Percentiles rank a stretch among this genome's conserved stretches.
Evolutionary conservation across 331 rosid species (phyloP).

Genomic region (Arachis monticola): DNA sequence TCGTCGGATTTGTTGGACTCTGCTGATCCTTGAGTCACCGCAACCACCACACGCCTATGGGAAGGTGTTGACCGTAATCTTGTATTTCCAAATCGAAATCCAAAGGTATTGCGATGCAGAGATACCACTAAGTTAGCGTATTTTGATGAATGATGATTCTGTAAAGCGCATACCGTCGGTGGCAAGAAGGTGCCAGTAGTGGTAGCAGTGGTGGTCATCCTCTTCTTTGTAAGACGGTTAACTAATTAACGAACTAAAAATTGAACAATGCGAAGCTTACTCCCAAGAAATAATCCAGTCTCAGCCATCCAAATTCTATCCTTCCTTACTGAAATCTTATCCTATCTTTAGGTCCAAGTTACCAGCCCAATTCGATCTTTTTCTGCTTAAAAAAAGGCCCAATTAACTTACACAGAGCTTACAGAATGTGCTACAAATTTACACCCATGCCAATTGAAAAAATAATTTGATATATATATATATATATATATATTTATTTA

Average conservation of each 20-base stretch:
- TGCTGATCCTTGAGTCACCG: conserved; percentile 76
- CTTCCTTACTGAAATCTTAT: conserved; percentile 2
- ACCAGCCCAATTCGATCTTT: too few relatives aligned
- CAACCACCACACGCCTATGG: conserved; percentile 50
- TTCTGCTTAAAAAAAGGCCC: too few relatives aligned
- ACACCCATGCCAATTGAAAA: too few relatives aligned
- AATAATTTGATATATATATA: too few relatives aligned
- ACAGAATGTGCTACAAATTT: too few relatives aligned
- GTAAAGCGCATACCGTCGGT: neutral
- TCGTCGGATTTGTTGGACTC: conserved; percentile 81
- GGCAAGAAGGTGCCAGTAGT: conserved; percentile 11
- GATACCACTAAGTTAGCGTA: neutral
- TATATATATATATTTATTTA: too few relatives aligned
- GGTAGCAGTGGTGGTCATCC: too few relatives aligned
- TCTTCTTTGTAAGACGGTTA: neutral
- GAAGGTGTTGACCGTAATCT: conserved; percentile 5
- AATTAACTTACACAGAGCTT: too few relatives aligned
- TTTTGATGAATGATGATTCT: conserved; percentile 24
- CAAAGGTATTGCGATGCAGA: neutral
- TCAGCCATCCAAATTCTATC: conserved; percentile 1
- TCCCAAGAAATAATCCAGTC: neutral
- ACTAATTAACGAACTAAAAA: neutral
- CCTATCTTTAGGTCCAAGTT: neutral
- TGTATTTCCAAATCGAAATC: conserved; percentile 7
- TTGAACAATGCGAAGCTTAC: neutral